Evolutionary conservation across 495 filamentous ascomycete genomes (phyloP).

Genomic region (Xylaria nigripes): DNA sequence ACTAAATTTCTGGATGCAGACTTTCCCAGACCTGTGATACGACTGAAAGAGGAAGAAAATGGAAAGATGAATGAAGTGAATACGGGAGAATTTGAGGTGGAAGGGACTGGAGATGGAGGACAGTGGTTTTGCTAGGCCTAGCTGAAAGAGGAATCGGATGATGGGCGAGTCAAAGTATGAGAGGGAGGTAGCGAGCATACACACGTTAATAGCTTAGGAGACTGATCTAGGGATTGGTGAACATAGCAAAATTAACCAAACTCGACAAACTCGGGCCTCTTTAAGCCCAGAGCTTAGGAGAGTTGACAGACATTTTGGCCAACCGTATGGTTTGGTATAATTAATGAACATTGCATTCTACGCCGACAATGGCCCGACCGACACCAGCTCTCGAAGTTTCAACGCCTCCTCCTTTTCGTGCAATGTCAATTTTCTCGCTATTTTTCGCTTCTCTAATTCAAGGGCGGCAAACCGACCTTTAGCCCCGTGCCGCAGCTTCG

Average conservation of each 20-base stretch:
- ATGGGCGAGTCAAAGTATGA: not conserved
- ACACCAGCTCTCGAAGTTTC: conserved; percentile 45
- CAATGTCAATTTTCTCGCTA: conserved; percentile 33
- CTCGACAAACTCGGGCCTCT: not conserved
- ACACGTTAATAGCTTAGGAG: not conserved
- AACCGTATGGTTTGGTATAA: not conserved
- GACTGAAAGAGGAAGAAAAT: no score
- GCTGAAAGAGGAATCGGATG: not conserved
- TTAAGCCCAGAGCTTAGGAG: not conserved
- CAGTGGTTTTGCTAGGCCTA: not conserved
- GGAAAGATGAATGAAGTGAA: not conserved
- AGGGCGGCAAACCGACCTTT: conserved; percentile 55
- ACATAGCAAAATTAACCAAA: not conserved
- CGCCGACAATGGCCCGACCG: conserved; percentile 55
- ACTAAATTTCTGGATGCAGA: no score
- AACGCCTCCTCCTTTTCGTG: conserved; percentile 35
- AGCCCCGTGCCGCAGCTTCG: conserved; percentile 77
- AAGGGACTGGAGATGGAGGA: not conserved
- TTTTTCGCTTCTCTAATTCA: conserved; percentile 41
- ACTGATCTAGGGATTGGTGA: not conserved
- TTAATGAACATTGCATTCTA: conserved; percentile 3
- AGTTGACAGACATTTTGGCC: not conserved
- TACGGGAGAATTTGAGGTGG: not conserved
- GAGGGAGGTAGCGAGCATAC: not conserved
- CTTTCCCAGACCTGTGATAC: no score